Evolutionary conservation across 805 yeast genomes (phyloP).

Genomic region (Saturnispora ahearnii): DNA sequence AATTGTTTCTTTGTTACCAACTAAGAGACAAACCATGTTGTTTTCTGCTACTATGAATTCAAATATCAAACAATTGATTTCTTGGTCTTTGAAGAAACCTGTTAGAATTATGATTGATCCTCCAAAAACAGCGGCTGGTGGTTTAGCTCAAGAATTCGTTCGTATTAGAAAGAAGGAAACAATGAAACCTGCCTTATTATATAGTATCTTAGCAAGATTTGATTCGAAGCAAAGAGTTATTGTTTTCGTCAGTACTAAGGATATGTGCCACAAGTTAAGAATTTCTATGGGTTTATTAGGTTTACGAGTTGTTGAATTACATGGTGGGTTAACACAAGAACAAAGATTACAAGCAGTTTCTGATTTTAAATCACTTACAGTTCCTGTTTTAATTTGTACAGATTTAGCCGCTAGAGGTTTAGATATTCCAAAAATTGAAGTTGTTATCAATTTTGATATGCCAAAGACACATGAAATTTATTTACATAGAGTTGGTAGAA

Average conservation of each 20-base stretch:
- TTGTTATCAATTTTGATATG: conserved; percentile 92
- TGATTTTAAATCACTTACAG: conserved; percentile 71
- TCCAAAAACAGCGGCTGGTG: conserved; percentile 89
- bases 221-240: conserved; percentile 66
- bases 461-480: conserved; percentile 88
- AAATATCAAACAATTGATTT: conserved; percentile 77
- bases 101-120: conserved; percentile 95
- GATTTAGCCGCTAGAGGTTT: conserved; percentile 99
- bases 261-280: conserved; percentile 79
- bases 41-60: conserved; percentile 99
- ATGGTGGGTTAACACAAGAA: conserved; percentile 81
- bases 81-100: conserved; percentile 81
- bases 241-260: conserved; percentile 88
- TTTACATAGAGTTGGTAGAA: conserved; percentile 96
- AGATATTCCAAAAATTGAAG: conserved; percentile 96
- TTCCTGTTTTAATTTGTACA: conserved; percentile 88
- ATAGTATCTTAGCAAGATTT: conserved; percentile 57
- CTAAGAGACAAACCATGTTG: conserved; percentile 84
- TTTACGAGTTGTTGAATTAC: conserved; percentile 68
- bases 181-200: conserved; percentile 75
- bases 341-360: conserved; percentile 83
- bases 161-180: conserved; percentile 86
- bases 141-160: conserved; percentile 86
- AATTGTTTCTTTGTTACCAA: conserved; percentile 77
- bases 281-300: conserved; percentile 68